Evolutionary conservation across 306 rosid genomes (phyloP).

Genomic region (Neltuma alba): DNA sequence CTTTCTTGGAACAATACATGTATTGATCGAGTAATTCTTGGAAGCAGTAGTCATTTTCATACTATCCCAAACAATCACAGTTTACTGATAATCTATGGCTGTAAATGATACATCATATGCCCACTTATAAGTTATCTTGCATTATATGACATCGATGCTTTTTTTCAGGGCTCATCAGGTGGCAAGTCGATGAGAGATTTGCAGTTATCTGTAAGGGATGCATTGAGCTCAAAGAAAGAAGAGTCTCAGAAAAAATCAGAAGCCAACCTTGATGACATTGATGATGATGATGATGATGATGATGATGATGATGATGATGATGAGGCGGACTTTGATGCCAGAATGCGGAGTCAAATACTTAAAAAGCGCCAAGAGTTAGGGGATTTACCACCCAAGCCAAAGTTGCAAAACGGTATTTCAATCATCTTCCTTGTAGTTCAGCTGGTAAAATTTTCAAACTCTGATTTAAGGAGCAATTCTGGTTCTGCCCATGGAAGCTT

Average conservation of each 20-base stretch:
- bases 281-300: conserved; percentile 52
- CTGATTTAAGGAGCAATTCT: conserved; percentile 29
- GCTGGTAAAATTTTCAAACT: conserved; percentile 31
- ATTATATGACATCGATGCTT: neutral
- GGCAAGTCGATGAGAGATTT: conserved; percentile 55
- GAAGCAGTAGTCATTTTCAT: conserved; percentile 16
- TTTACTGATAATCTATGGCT: conserved; percentile 17
- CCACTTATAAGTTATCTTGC: neutral
- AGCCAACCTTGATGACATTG: conserved; percentile 49
- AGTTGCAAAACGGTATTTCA: conserved; percentile 58
- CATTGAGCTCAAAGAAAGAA: conserved; percentile 76
- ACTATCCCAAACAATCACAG: conserved; percentile 20
- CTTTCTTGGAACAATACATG: conserved; percentile 27
- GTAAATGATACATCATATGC: conserved; percentile 9
- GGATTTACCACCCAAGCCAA: conserved; percentile 66
- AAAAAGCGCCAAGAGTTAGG: conserved; percentile 76
- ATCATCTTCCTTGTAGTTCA: conserved; percentile 26
- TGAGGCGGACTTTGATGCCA: conserved; percentile 82
- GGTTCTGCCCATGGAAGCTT: conserved; percentile 26
- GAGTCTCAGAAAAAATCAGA: conserved; percentile 55
- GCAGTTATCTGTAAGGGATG: conserved; percentile 88
- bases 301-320: conserved; percentile 56
- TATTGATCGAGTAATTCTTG: neutral
- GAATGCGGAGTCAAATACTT: conserved; percentile 89
- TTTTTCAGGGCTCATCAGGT: conserved; percentile 57